Conservation (phyloP, 2,329 filamentous ascomycete species). For the Ceratocystis alfenasii region DNA sequence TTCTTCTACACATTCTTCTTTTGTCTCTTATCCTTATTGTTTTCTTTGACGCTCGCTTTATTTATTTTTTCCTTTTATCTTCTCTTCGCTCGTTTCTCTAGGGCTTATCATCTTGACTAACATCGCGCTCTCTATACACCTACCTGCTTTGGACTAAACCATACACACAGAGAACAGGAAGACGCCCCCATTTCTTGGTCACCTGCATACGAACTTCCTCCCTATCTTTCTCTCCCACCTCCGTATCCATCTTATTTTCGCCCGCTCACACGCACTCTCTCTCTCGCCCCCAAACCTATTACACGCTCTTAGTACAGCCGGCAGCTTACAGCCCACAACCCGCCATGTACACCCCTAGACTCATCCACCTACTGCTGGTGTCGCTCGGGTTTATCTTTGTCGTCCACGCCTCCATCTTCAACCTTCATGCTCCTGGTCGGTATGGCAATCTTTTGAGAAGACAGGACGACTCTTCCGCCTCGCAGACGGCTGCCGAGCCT, state of each 20-base stretch:
- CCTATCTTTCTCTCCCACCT: neutral
- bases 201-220: no score
- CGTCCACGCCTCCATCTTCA: conserved; percentile 34
- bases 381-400: conserved; percentile 38
- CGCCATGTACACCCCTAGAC: conserved; percentile 38
- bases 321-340: no score
- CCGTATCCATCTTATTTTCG: conserved; percentile 9
- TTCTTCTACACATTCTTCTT: no score
- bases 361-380: conserved; percentile 38
- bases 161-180: neutral
- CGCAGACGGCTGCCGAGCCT: neutral
- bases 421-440: conserved; percentile 22
- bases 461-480: conserved; percentile 12
- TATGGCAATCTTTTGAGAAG: conserved; percentile 18
- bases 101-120: neutral
- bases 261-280: neutral
- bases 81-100: neutral
- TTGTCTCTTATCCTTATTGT: no score
- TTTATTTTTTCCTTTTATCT: neutral
- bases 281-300: neutral
- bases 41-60: no score
- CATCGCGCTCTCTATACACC: neutral
- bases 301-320: neutral
- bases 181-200: conserved; percentile 3
- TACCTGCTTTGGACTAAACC: neutral